These are phyloP conservation scores for Ascodesmis nigricans DNA, from an alignment of 495 filamentous ascomycete species.

Conservation along the genomic window DNA sequence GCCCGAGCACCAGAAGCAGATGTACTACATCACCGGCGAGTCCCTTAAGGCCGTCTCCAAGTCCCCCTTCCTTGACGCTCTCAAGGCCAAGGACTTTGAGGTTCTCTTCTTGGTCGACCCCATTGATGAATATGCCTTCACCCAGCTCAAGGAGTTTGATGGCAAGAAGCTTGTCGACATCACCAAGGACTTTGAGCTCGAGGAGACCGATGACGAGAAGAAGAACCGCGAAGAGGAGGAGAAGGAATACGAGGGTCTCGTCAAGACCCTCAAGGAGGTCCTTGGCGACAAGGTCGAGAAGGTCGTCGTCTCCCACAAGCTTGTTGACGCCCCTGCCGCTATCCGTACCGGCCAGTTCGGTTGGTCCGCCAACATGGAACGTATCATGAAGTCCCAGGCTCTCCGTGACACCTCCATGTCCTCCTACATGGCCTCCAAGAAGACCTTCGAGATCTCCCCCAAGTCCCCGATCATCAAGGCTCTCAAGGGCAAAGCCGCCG, in stretches of 20 bases:
- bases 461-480: conserved; percentile 95
- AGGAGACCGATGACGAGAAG: conserved; percentile 99
- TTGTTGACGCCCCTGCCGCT: conserved; percentile 82
- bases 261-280: conserved; percentile 95
- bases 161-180: conserved; percentile 99
- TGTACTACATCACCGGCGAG: conserved; percentile 99
- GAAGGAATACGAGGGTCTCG: conserved; percentile 86
- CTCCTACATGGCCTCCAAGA: conserved; percentile 99
- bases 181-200: conserved; percentile 99
- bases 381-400: conserved; percentile 99
- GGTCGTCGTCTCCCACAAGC: conserved; percentile 97
- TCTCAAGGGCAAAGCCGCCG: conserved; percentile 94
- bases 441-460: conserved; percentile 99
- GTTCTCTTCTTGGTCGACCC: conserved; percentile 98
- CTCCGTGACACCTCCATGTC: conserved; percentile 98
- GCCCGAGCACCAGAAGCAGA: conserved; percentile 98
- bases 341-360: conserved; percentile 99
- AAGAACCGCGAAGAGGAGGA: conserved; percentile 81
- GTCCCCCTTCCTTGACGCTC: conserved; percentile 95
- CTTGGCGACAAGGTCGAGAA: conserved; percentile 99
- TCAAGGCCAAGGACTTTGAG: conserved; percentile 99
- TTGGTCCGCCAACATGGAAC: conserved; percentile 99
- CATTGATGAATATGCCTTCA: conserved; percentile 99
- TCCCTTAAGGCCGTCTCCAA: conserved; percentile 92
- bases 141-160: conserved; percentile 98